Percentiles rank a stretch among this genome's conserved stretches.
Evolutionary conservation across 352 stramenopile genomes (phyloP).

Genomic region (Discostella stelligera): DNA sequence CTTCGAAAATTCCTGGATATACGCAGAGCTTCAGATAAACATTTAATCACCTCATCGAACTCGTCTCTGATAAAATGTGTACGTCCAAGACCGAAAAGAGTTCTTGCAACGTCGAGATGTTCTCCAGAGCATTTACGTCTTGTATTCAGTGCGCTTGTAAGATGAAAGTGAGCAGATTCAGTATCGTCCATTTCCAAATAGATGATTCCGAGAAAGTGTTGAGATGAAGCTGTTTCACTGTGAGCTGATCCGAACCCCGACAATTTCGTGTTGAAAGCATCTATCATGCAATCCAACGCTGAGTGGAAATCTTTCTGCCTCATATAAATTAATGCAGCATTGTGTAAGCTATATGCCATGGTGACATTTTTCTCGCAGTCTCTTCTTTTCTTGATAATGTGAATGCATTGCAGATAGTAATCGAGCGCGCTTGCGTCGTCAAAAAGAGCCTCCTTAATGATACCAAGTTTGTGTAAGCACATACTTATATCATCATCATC

Average conservation of each 20-base stretch:
- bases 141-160: slow-evolving; percentile 55
- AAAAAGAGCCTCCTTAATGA: slow-evolving; percentile 51
- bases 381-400: slow-evolving; percentile 47
- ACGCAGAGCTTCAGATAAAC: slow-evolving; percentile 59
- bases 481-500: slow-evolving; percentile 45
- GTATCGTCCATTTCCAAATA: slow-evolving; percentile 48
- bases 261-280: slow-evolving; percentile 51
- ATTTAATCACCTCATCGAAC: slow-evolving; percentile 54
- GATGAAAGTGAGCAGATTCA: slow-evolving; percentile 50
- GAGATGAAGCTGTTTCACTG: slow-evolving; percentile 55
- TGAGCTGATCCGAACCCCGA: slow-evolving; percentile 38
- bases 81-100: slow-evolving; percentile 51
- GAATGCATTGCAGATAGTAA: slow-evolving; percentile 49
- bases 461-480: slow-evolving; percentile 59
- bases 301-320: slow-evolving; percentile 29
- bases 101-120: slow-evolving; percentile 53
- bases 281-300: slow-evolving; percentile 56
- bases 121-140: slow-evolving; percentile 57
- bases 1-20: slow-evolving; percentile 43
- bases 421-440: slow-evolving; percentile 44
- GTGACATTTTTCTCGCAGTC: slow-evolving; percentile 37
- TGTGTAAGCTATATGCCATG: slow-evolving; percentile 53
- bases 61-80: slow-evolving; percentile 54
- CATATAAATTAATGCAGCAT: slow-evolving; percentile 49
- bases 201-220: slow-evolving; percentile 63